phyloP scores from a whole-genome alignment of 73 alveolate species.

The Loxodes magnus region DNA sequence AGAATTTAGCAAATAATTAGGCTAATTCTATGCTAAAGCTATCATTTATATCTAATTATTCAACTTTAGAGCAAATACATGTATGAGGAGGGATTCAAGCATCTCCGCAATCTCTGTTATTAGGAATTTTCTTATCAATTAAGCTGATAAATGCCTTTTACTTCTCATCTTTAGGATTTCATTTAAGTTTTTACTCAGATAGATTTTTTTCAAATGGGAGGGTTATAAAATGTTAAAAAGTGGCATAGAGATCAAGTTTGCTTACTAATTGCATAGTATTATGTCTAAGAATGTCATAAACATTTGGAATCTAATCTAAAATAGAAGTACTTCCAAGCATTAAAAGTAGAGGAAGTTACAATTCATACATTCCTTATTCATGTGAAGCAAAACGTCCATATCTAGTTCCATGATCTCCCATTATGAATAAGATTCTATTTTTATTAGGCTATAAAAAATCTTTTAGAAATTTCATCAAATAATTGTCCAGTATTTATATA shows the following conservation, averaged over 20 bases:
- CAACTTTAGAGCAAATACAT: too few relatives aligned
- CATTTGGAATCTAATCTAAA: not conserved
- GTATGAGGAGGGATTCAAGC: too few relatives aligned
- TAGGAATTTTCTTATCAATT: too few relatives aligned
- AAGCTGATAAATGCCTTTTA: too few relatives aligned
- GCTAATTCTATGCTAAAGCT: too few relatives aligned
- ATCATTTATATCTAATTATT: too few relatives aligned
- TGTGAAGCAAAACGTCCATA: not conserved
- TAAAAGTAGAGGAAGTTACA: not conserved
- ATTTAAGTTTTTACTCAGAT: too few relatives aligned
- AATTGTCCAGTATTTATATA: not conserved
- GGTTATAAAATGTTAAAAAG: not conserved
- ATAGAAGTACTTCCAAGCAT: not conserved
- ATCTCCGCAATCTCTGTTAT: too few relatives aligned
- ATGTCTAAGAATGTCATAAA: not conserved
- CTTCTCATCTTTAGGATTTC: too few relatives aligned
- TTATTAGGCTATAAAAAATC: not conserved
- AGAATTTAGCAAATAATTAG: too few relatives aligned
- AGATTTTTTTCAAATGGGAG: not conserved
- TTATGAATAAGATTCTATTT: not conserved
- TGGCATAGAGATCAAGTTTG: not conserved
- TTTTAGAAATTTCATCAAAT: not conserved
- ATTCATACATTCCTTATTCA: not conserved
- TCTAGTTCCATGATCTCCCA: slow-evolving; percentile 7
- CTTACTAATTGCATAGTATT: not conserved